A percentile compares a stretch with the other conserved stretches of the same genome.
Evolutionary conservation across 768 basidiomycete genomes (phyloP).

Genomic region (Heimioporus sp.): DNA sequence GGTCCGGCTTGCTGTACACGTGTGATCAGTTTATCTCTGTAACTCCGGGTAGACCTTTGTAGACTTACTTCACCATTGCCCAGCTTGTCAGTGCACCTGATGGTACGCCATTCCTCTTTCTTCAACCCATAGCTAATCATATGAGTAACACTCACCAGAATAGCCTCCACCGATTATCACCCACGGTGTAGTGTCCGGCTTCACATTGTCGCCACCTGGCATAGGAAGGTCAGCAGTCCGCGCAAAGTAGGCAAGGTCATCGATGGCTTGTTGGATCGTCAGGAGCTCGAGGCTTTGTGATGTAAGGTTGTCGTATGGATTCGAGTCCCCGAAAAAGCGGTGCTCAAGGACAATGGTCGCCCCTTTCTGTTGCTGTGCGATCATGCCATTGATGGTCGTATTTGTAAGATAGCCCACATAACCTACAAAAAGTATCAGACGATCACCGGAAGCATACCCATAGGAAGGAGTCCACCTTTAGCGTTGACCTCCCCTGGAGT

Average conservation of each 20-base stretch:
- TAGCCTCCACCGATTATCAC: conserved; percentile 43
- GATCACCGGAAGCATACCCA: neutral
- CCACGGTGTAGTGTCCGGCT: conserved; percentile 50
- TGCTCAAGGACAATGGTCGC: conserved; percentile 67
- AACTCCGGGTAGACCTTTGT: neutral
- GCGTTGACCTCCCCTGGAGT: conserved; percentile 69
- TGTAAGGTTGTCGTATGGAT: conserved; percentile 60
- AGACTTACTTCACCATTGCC: conserved; percentile 64
- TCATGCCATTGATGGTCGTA: conserved; percentile 56
- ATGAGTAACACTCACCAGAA: conserved; percentile 19
- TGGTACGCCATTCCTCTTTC: neutral
- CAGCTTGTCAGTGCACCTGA: conserved; percentile 51
- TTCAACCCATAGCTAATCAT: neutral
- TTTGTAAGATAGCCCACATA: conserved; percentile 61
- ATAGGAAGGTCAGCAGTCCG: conserved; percentile 64
- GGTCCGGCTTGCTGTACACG: conserved; percentile 34
- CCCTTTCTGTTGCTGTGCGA: conserved; percentile 65
- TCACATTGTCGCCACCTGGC: conserved; percentile 60
- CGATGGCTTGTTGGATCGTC: conserved; percentile 73
- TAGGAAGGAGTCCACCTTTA: conserved; percentile 23
- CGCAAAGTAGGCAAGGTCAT: conserved; percentile 70
- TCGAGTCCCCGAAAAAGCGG: conserved; percentile 75
- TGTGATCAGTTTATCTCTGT: neutral
- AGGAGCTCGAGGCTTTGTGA: conserved; percentile 55
- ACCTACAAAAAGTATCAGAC: conserved; percentile 7